Conservation (phyloP, 2,329 filamentous ascomycete genomes). For the Amesomyces nigricolor region DNA sequence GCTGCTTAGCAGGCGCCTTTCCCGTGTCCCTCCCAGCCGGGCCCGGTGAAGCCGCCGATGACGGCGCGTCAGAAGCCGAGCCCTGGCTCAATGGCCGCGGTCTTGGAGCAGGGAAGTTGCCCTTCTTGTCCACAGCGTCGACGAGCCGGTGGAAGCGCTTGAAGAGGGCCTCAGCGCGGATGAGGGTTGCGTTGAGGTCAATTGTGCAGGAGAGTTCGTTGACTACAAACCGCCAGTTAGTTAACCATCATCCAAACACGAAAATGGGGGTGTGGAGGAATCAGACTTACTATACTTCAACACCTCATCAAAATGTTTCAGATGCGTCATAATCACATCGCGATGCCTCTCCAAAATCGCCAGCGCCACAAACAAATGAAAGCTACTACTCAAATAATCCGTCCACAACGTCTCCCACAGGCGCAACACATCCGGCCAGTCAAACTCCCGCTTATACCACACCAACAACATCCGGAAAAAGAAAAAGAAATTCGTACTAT, state of each 20-base stretch:
- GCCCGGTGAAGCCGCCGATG: neutral
- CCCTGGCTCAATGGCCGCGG: neutral
- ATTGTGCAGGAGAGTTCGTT: constrained; percentile 94
- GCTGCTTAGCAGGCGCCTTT: constrained; percentile 11
- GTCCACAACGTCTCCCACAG: constrained; percentile 96
- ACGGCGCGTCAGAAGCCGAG: constrained; percentile 1
- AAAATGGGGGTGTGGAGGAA: neutral
- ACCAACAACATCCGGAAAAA: constrained; percentile 99
- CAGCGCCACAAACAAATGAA: constrained; percentile 89
- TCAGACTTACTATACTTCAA: constrained; percentile 76
- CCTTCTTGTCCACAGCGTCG: constrained; percentile 86
- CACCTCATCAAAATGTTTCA: constrained; percentile 93
- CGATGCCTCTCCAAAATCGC: constrained; percentile 93
- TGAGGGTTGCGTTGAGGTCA: constrained; percentile 78
- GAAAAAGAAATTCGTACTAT: constrained; percentile 99
- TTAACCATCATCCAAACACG: neutral
- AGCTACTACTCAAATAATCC: constrained; percentile 80
- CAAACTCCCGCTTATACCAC: constrained; percentile 98
- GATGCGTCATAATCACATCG: constrained; percentile 92
- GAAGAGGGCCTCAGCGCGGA: constrained; percentile 85
- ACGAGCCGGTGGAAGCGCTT: constrained; percentile 81
- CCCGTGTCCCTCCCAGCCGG: neutral
- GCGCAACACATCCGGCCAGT: constrained; percentile 77
- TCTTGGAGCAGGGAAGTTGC: constrained; percentile 43
- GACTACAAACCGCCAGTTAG: constrained; percentile 45